Conservation (phyloP, 306 rosid genomes). For the Prunus mume region DNA sequence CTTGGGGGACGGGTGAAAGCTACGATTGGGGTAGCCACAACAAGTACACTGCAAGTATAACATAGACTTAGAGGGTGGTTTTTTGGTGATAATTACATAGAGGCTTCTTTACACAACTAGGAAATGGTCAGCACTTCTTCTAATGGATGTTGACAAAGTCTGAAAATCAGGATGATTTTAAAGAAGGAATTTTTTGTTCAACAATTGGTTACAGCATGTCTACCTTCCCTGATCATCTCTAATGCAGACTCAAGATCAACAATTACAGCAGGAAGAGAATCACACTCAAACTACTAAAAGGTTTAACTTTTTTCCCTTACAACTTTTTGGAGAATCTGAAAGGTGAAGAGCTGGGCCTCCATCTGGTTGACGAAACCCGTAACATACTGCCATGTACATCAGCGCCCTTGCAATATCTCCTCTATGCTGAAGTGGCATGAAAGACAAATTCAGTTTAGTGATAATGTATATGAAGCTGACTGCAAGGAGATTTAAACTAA, state of each 20-base stretch:
- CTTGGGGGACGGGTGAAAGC: background rate
- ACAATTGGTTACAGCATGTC: too few species aligned
- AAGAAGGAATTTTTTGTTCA: too few species aligned
- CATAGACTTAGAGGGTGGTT: too few species aligned
- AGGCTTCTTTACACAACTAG: too few species aligned
- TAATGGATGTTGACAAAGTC: too few species aligned
- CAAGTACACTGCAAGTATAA: too few species aligned
- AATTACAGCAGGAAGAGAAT: background rate
- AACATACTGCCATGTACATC: conserved; percentile 76
- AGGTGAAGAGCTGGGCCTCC: conserved; percentile 52
- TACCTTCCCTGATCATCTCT: background rate
- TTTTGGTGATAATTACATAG: too few species aligned
- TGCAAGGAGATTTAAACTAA: background rate
- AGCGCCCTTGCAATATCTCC: conserved; percentile 78
- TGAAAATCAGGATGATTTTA: too few species aligned
- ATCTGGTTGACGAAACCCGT: conserved; percentile 51
- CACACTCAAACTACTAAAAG: background rate
- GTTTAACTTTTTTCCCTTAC: conserved; percentile 17
- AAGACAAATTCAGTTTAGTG: background rate
- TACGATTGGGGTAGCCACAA: background rate
- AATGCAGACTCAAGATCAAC: background rate
- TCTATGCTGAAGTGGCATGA: conserved; percentile 48
- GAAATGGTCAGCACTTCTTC: too few species aligned
- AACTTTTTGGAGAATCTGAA: conserved; percentile 57
- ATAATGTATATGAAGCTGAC: background rate